Evolutionary conservation across 306 rosid species (phyloP).

Genomic region (Albizia julibrissin): DNA sequence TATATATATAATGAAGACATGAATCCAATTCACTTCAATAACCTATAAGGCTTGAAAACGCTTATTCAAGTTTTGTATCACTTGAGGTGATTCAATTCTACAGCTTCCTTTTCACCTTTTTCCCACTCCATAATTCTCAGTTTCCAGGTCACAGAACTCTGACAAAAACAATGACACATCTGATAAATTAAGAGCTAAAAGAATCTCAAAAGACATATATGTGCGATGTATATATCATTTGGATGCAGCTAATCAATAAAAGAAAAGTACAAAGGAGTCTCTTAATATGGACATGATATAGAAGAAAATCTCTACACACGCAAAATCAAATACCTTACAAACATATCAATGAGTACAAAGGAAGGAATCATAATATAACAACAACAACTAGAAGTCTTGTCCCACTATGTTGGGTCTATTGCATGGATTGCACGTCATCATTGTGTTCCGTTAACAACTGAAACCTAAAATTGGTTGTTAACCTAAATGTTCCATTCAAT

Average conservation of each 20-base stretch:
- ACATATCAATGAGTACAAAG: background rate
- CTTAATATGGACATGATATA: background rate
- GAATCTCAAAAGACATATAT: background rate
- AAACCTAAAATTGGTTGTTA: no score
- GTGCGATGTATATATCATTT: background rate
- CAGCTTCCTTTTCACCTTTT: background rate
- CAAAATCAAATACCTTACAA: background rate
- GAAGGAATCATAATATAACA: background rate
- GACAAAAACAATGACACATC: background rate
- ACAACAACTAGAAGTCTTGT: no score
- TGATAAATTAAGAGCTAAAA: background rate
- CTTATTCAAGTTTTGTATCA: background rate
- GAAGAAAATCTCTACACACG: background rate
- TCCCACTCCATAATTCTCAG: background rate
- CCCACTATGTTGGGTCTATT: no score
- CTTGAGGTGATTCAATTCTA: background rate
- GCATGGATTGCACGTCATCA: no score
- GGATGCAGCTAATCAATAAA: background rate
- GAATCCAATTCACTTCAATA: background rate
- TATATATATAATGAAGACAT: background rate
- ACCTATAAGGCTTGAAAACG: background rate
- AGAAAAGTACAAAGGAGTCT: background rate
- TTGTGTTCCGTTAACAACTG: no score
- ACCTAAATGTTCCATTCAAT: no score
- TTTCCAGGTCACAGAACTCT: background rate